phyloP scores from a whole-genome alignment of 2,329 filamentous ascomycete species.

The Clonostachys solani region DNA sequence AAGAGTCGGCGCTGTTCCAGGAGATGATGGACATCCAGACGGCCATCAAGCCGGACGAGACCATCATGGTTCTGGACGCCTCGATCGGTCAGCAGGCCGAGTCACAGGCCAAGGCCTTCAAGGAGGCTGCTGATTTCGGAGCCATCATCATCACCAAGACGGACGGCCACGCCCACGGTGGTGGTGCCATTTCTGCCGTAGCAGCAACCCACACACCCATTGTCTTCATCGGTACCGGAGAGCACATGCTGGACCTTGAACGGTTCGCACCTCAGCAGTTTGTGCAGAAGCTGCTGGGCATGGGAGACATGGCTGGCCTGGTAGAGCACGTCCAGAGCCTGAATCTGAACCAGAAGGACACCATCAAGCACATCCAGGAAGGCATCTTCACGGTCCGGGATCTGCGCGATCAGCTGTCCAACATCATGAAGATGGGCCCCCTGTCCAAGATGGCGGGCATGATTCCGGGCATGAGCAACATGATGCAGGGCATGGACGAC shows the following conservation, averaged over 20 bases:
- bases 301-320: conserved; percentile 93
- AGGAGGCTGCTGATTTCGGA: conserved; percentile 93
- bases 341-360: conserved; percentile 96
- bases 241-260: conserved; percentile 94
- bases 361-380: conserved; percentile 97
- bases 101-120: conserved; percentile 92
- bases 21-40: conserved; percentile 97
- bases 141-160: conserved; percentile 99
- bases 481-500: conserved; percentile 96
- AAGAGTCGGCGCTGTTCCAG: conserved; percentile 91
- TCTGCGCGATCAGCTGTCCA: conserved; percentile 88
- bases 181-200: conserved; percentile 95
- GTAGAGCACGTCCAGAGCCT: conserved; percentile 96
- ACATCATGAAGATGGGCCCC: conserved; percentile 99
- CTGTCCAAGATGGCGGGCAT: conserved; percentile 97
- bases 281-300: conserved; percentile 87
- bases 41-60: conserved; percentile 89
- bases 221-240: conserved; percentile 95
- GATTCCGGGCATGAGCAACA: conserved; percentile 90
- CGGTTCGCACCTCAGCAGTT: conserved; percentile 91
- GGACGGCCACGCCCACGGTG: conserved; percentile 90
- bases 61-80: conserved; percentile 95
- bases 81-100: conserved; percentile 97
- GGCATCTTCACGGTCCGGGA: conserved; percentile 95
- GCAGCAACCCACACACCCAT: conserved; percentile 96